These are phyloP conservation scores for Cucumis hystrix DNA, from an alignment of 306 rosid genomes.

Conservation along the genomic window DNA sequence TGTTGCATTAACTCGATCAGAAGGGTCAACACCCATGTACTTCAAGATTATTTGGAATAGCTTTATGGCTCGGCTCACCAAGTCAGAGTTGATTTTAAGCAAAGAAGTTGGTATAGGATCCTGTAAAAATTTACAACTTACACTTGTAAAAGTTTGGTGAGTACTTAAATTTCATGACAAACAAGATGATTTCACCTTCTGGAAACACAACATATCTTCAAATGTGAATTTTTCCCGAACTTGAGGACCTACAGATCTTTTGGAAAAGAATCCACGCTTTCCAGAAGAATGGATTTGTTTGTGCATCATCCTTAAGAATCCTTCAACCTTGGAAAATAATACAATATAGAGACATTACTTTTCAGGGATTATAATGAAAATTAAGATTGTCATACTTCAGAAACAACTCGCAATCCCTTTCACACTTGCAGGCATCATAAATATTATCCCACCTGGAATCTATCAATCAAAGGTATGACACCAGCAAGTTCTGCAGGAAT, in stretches of 20 bases:
- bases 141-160: neutral
- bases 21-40: conserved; percentile 78
- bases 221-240: conserved; percentile 63
- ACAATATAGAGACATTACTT: neutral
- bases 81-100: conserved; percentile 66
- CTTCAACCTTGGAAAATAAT: conserved; percentile 59
- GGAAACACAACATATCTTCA: conserved; percentile 94
- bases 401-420: neutral
- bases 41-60: conserved; percentile 78
- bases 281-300: conserved; percentile 94
- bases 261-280: conserved; percentile 83
- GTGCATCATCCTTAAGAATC: conserved; percentile 76
- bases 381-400: neutral
- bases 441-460: conserved; percentile 57
- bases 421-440: neutral
- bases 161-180: neutral
- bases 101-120: conserved; percentile 83
- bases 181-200: conserved; percentile 45
- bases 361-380: neutral
- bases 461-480: conserved; percentile 77
- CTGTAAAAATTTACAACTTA: conserved; percentile 24
- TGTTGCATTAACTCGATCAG: conserved; percentile 51
- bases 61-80: conserved; percentile 75
- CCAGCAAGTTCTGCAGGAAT: conserved; percentile 85
- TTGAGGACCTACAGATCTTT: conserved; percentile 68